These are phyloP conservation scores for Paramecium tetraurelia DNA, from an alignment of 73 alveolate genomes.

Conservation along the genomic window DNA sequence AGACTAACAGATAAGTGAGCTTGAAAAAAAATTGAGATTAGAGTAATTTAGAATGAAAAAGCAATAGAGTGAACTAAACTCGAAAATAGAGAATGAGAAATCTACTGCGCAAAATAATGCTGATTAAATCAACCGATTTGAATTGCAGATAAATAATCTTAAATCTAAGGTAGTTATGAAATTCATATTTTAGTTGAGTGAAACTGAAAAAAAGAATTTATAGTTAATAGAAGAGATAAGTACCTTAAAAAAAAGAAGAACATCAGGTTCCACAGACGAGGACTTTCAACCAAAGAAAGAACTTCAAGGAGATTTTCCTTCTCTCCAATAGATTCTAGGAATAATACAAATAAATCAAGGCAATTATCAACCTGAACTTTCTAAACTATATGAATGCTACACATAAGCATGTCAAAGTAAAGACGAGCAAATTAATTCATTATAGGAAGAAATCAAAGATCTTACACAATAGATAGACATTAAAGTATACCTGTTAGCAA, in stretches of 20 bases:
- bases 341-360: background rate
- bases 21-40: slow-evolving; percentile 22
- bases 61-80: background rate
- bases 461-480: background rate
- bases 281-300: slow-evolving; percentile 18
- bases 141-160: background rate
- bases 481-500: background rate
- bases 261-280: background rate
- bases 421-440: background rate
- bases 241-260: background rate
- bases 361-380: background rate
- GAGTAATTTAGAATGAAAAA: background rate
- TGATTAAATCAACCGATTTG: background rate
- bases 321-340: background rate
- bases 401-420: background rate
- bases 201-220: background rate
- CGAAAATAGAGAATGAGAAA: background rate
- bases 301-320: background rate
- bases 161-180: background rate
- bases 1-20: background rate
- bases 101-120: background rate
- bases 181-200: background rate
- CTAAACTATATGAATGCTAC: background rate
- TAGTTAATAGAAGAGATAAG: background rate
- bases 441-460: background rate